Conservation (phyloP, 2,329 filamentous ascomycete genomes). For the Lecanicillium sp. region DNA sequence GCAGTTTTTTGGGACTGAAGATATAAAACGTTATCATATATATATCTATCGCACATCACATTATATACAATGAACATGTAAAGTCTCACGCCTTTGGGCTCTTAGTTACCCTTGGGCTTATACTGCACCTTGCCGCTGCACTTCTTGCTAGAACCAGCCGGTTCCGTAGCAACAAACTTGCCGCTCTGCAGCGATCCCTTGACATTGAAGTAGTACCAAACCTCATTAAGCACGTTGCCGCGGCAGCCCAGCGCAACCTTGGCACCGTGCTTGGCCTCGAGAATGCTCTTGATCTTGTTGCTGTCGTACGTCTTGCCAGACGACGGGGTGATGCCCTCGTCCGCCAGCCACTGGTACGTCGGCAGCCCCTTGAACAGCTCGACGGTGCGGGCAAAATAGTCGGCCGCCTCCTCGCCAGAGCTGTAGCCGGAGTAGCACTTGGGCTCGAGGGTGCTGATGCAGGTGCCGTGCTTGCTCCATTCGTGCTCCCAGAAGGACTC, state of each 20-base stretch:
- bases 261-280: constrained; percentile 45
- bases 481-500: constrained; percentile 67
- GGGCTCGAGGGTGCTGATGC: constrained; percentile 61
- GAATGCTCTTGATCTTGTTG: constrained; percentile 49
- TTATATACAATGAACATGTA: not conserved
- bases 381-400: constrained; percentile 61
- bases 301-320: constrained; percentile 49
- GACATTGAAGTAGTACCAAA: constrained; percentile 58
- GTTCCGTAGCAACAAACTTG: constrained; percentile 48
- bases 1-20: too few species aligned
- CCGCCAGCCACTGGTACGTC: constrained; percentile 53
- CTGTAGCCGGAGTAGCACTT: constrained; percentile 57
- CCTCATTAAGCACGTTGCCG: constrained; percentile 37
- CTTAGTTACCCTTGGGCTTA: constrained; percentile 40
- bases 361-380: constrained; percentile 59
- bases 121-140: constrained; percentile 64
- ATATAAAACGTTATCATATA: not conserved
- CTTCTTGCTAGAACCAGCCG: constrained; percentile 49
- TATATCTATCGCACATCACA: constrained; percentile 1
- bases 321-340: constrained; percentile 52
- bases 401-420: constrained; percentile 55
- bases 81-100: not conserved
- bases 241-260: constrained; percentile 52
- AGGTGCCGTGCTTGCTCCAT: constrained; percentile 68
- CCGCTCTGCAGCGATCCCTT: constrained; percentile 51